These are phyloP conservation scores for Hapsidospora chrysogenum DNA, from an alignment of 495 filamentous ascomycete genomes.

Conservation along the genomic window DNA sequence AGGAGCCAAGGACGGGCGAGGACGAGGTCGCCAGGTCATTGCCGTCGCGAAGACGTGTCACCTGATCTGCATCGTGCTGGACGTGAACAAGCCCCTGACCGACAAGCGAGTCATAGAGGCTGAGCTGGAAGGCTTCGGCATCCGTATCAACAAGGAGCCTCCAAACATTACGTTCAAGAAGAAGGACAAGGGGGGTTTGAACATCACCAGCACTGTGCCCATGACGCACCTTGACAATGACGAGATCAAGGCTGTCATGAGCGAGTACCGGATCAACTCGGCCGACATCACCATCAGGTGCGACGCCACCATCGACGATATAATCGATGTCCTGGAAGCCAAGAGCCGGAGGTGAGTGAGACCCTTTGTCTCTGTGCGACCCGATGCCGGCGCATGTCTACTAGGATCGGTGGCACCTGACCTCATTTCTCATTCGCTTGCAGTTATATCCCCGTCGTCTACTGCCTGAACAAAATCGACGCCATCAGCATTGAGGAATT, in stretches of 20 bases:
- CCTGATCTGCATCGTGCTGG: conserved; percentile 95
- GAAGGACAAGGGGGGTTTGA: conserved; percentile 96
- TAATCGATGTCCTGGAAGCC: conserved; percentile 92
- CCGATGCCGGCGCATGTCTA: too few relatives aligned
- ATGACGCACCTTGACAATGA: conserved; percentile 86
- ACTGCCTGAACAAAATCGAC: conserved; percentile 98
- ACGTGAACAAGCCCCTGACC: conserved; percentile 95
- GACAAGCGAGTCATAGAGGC: conserved; percentile 94
- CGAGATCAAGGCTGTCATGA: conserved; percentile 95
- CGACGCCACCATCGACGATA: conserved; percentile 68
- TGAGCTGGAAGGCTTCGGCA: conserved; percentile 96
- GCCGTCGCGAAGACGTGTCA: conserved; percentile 97
- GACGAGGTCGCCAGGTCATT: conserved; percentile 96
- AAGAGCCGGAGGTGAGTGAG: conserved; percentile 47
- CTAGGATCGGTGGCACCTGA: neutral
- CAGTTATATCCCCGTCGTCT: conserved; percentile 90
- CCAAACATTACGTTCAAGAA: conserved; percentile 98
- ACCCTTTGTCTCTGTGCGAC: too few relatives aligned
- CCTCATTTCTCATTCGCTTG: neutral
- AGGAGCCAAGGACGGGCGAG: conserved; percentile 95
- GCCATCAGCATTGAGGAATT: conserved; percentile 94
- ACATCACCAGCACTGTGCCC: conserved; percentile 82
- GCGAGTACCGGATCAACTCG: conserved; percentile 90
- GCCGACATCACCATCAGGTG: conserved; percentile 96
- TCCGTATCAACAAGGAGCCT: conserved; percentile 91